phyloP scores from a whole-genome alignment of 495 filamentous ascomycete species.

The Usnea hakonensis region DNA sequence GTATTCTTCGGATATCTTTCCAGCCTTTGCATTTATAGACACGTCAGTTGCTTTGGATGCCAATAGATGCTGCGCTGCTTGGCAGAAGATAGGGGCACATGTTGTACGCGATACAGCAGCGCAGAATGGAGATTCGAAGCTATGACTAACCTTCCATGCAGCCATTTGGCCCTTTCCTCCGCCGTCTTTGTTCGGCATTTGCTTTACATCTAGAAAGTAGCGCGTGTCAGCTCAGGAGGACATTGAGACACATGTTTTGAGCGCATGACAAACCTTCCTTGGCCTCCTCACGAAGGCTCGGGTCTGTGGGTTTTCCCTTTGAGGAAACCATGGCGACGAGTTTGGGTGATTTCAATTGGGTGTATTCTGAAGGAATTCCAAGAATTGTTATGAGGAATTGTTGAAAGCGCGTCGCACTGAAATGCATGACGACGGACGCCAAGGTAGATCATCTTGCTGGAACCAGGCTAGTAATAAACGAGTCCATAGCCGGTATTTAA shows the following conservation, averaged over 20 bases:
- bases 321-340: slow-evolving; percentile 33
- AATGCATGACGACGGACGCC: slow-evolving; percentile 17
- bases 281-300: slow-evolving; percentile 43
- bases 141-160: slow-evolving; percentile 45
- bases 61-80: not conserved
- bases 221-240: slow-evolving; percentile 6
- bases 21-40: slow-evolving; percentile 23
- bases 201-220: slow-evolving; percentile 18
- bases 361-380: not conserved
- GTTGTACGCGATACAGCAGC: not conserved
- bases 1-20: slow-evolving; percentile 48
- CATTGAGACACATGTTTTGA: not conserved
- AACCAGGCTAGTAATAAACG: slow-evolving; percentile 13
- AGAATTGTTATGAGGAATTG: slow-evolving; percentile 5
- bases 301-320: slow-evolving; percentile 49
- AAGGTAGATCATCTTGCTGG: slow-evolving; percentile 14
- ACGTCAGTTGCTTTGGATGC: not conserved
- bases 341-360: not conserved
- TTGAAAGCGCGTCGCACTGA: slow-evolving; percentile 19
- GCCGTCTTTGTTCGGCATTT: slow-evolving; percentile 49
- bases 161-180: slow-evolving; percentile 47
- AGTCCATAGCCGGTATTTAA: slow-evolving; percentile 1
- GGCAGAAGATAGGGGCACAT: not conserved
- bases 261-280: slow-evolving; percentile 33
- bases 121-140: not conserved